Conservation (phyloP, 23 red algal species). For the Porphyridium purpureum region DNA sequence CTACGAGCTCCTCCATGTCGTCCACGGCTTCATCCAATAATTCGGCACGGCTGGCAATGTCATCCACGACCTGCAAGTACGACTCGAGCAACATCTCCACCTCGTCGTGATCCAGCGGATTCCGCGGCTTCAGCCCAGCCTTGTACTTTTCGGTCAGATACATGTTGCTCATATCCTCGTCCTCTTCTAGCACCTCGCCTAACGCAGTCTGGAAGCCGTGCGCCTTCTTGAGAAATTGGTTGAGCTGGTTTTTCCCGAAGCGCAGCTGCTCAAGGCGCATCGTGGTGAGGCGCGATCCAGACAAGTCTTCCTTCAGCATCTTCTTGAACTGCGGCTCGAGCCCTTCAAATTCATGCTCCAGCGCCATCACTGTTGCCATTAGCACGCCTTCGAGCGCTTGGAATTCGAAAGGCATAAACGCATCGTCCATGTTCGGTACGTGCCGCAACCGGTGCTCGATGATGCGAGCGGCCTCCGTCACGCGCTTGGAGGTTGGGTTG, state of each 20-base stretch:
- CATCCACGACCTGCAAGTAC: conserved; percentile 56
- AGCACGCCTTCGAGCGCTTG: conserved; percentile 71
- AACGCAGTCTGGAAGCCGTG: conserved; percentile 42
- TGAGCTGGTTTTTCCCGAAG: conserved; percentile 53
- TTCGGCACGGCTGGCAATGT: conserved; percentile 23
- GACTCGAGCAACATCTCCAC: conserved; percentile 79
- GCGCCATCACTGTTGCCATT: conserved; percentile 24
- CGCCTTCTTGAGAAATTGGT: conserved; percentile 26
- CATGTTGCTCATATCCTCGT: conserved; percentile 90
- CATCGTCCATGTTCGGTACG: too few species aligned
- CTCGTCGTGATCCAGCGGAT: conserved; percentile 59
- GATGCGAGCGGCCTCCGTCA: not conserved
- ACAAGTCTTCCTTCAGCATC: conserved; percentile 17
- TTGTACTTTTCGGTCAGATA: conserved; percentile 61
- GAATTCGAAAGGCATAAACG: conserved; percentile 93
- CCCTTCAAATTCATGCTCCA: conserved; percentile 48
- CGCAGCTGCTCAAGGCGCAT: conserved; percentile 59
- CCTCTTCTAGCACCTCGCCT: conserved; percentile 58
- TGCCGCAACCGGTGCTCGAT: conserved; percentile 2
- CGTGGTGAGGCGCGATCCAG: conserved; percentile 9
- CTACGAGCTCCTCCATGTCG: conserved; percentile 52
- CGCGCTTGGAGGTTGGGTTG: conserved; percentile 18
- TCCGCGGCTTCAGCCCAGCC: conserved; percentile 12
- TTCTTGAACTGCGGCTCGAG: conserved; percentile 39
- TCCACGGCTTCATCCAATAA: conserved; percentile 55